Evolutionary conservation across 768 basidiomycete genomes (phyloP).

Genomic region (Pleurotus platypus): DNA sequence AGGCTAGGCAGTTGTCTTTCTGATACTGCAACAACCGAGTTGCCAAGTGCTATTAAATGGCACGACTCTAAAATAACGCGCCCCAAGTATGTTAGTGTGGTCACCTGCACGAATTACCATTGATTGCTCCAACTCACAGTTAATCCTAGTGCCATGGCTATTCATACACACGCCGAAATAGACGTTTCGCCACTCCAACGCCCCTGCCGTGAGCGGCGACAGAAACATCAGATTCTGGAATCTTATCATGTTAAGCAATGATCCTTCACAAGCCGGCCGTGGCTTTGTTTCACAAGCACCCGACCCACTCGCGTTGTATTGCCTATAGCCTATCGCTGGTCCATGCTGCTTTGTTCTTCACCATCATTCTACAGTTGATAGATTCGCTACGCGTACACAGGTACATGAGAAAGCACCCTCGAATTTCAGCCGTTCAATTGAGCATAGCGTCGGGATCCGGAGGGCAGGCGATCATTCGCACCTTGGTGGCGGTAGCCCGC

Average conservation of each 20-base stretch:
- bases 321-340: not conserved
- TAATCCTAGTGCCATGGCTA: too few relatives aligned
- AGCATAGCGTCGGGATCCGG: not conserved
- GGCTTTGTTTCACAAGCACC: not conserved
- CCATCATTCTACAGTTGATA: not conserved
- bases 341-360: not conserved
- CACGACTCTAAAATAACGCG: not conserved
- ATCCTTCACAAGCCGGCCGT: not conserved
- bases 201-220: not conserved
- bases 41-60: not conserved
- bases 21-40: not conserved
- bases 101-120: too few relatives aligned
- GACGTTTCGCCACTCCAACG: not conserved
- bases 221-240: not conserved
- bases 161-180: too few relatives aligned
- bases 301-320: not conserved
- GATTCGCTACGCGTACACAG: not conserved
- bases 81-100: too few relatives aligned
- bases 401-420: not conserved
- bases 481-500: not conserved
- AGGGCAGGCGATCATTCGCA: not conserved
- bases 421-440: not conserved
- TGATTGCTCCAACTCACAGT: too few relatives aligned
- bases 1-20: not conserved
- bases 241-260: not conserved